Percentiles rank a stretch among this genome's conserved stretches.
Evolutionary conservation across 306 rosid genomes (phyloP).

Genomic region (Lathyrus oleraceus): DNA sequence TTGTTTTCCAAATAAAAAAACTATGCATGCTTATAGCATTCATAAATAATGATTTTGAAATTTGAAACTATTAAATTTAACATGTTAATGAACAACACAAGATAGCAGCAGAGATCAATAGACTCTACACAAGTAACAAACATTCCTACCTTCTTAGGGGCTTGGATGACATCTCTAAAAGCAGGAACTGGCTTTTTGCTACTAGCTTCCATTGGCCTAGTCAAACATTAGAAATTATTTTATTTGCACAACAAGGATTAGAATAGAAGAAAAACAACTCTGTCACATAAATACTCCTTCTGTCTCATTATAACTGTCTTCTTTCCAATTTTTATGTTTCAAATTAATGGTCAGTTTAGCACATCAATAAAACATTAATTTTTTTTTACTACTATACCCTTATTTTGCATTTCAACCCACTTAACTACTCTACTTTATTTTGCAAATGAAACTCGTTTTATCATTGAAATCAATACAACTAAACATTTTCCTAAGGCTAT

Average conservation of each 20-base stretch:
- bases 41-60: background rate
- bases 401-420: too few species aligned
- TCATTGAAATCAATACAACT: too few species aligned
- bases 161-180: constrained; percentile 72
- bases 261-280: background rate
- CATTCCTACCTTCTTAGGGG: constrained; percentile 68
- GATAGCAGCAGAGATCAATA: constrained; percentile 15
- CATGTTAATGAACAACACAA: background rate
- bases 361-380: too few species aligned
- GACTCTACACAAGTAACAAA: background rate
- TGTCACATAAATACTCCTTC: background rate
- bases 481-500: too few species aligned
- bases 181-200: constrained; percentile 77
- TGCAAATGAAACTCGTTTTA: too few species aligned
- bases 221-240: constrained; percentile 26
- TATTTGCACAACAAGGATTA: constrained; percentile 7
- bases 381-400: too few species aligned
- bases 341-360: too few species aligned
- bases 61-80: background rate
- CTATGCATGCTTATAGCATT: background rate
- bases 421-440: too few species aligned
- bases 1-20: constrained; percentile 5
- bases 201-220: constrained; percentile 91
- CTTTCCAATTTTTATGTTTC: too few species aligned
- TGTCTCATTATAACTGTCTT: background rate